Evolutionary conservation across 352 stramenopile species (phyloP).

Genomic region (Globisporangium irregulare): DNA sequence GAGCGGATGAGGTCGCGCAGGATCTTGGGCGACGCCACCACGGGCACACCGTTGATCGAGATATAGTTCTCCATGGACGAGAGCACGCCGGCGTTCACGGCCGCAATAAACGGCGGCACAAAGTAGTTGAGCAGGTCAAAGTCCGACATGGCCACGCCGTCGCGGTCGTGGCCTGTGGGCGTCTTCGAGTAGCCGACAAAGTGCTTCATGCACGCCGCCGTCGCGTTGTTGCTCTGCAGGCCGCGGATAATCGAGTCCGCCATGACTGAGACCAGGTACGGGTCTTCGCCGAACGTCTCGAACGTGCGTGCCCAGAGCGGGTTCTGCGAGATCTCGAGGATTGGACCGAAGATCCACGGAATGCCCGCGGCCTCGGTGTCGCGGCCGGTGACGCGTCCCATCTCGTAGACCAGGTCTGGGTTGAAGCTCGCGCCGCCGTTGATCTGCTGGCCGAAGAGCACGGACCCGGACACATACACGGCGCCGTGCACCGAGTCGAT

Average conservation of each 20-base stretch:
- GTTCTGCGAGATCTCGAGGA: constrained; percentile 86
- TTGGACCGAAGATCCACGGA: constrained; percentile 89
- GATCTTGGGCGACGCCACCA: constrained; percentile 81
- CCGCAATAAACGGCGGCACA: constrained; percentile 76
- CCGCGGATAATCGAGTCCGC: constrained; percentile 71
- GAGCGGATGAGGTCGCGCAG: constrained; percentile 76
- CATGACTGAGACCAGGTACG: constrained; percentile 81
- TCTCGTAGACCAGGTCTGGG: constrained; percentile 56
- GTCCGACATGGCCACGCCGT: constrained; percentile 63
- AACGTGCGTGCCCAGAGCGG: constrained; percentile 89
- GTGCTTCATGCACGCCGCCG: constrained; percentile 89
- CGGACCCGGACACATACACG: constrained; percentile 77
- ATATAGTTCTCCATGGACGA: constrained; percentile 95
- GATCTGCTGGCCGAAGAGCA: constrained; percentile 88
- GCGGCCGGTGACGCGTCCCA: constrained; percentile 67
- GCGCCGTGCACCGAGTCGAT: constrained; percentile 90
- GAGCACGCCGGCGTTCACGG: constrained; percentile 72
- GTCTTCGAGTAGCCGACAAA: constrained; percentile 88
- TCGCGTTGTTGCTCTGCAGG: constrained; percentile 69
- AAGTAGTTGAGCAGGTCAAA: constrained; percentile 87
- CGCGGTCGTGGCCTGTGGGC: constrained; percentile 77
- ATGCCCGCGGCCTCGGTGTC: constrained; percentile 88
- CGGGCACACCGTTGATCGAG: constrained; percentile 89
- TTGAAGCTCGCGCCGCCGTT: constrained; percentile 90
- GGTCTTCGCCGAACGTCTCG: constrained; percentile 94